Evolutionary conservation across 1,284 basidiomycete genomes (phyloP).

Genomic region (Leccinum variabile): DNA sequence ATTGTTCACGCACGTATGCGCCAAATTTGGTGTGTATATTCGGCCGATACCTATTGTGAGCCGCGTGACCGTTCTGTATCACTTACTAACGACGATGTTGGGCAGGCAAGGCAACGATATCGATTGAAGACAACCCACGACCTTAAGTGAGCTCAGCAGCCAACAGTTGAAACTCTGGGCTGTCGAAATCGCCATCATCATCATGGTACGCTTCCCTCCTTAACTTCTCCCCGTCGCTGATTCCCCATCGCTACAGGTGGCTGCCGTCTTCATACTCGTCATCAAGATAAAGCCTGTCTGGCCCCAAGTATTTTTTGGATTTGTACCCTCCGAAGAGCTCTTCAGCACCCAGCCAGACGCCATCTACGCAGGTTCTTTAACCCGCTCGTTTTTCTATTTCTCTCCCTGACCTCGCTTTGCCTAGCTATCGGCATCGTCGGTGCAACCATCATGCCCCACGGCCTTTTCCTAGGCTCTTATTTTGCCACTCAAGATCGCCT

Average conservation of each 20-base stretch:
- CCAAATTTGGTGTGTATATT: constrained; percentile 54
- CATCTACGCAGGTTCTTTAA: constrained; percentile 64
- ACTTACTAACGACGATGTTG: constrained; percentile 3
- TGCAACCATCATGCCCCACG: constrained; percentile 73
- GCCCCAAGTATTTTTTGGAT: constrained; percentile 73
- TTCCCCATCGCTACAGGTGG: constrained; percentile 47
- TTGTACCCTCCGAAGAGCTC: constrained; percentile 61
- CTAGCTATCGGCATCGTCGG: constrained; percentile 69
- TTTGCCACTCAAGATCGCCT: constrained; percentile 68
- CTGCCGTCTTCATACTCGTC: constrained; percentile 66
- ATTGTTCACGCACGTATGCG: constrained; percentile 63
- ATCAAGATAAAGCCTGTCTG: constrained; percentile 70
- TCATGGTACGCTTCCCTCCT: constrained; percentile 42
- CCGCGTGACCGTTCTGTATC: background rate
- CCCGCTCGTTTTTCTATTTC: background rate
- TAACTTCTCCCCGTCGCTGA: background rate
- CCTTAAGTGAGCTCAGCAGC: constrained; percentile 53
- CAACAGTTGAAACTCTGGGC: constrained; percentile 58
- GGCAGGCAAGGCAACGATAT: constrained; percentile 37
- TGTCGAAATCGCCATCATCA: constrained; percentile 75
- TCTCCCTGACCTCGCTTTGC: background rate
- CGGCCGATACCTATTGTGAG: background rate
- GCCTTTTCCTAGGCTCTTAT: constrained; percentile 76
- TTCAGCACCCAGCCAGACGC: constrained; percentile 51
- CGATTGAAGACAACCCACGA: constrained; percentile 26